Base-by-base conservation (phyloP, 208 protist genomes). In the Lotmaria passim region DNA sequence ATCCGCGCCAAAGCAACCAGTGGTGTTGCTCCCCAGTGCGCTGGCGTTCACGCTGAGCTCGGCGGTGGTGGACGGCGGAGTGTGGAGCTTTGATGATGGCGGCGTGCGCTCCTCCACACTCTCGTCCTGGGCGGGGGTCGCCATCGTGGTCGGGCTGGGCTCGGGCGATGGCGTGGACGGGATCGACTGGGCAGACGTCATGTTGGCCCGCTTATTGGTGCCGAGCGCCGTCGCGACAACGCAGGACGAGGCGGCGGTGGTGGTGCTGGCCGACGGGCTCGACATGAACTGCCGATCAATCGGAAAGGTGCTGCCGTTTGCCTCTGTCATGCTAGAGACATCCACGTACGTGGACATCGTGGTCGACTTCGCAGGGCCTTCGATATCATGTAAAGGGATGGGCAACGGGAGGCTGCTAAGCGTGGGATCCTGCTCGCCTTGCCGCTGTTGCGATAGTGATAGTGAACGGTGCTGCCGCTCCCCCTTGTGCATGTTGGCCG, bases 291-390 rank as follows among this genome's bases (percentile, higher is more conserved):
- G 51, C 39, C 28, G 31, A 47, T 63, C 23, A 6, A 57, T 1
- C 28, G 62, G 62, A 4, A 17, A 53, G 0, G 59, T 5, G 30
- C 34, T 36, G 19, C 39, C 2, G n/a, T 66, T 41, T 2, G 19
- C 21, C 47, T 33, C 41, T 7, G 59, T 64, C 30, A 51, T 41
- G 12, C 59, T 53, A n/a, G 44, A 63, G 36, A 12, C 10, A 12
- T 12, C 15, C 30, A 53, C 21, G 26, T 51, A 53, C 21, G 44
- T 15, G 19, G n/a, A 39, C 4, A 21, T 53, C 6, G 11, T 21
- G 3, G 26, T 41, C 1, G 30, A 34, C 38, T 34, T 48, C 12
- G 19, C 17, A 17, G 28, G 12, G 6, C 12, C 43, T 8, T 63
- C 19, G 10, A 5, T 44, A 15, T 52, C 41, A 7, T 6, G 10